Conservation (phyloP, 495 filamentous ascomycete species). For the Penicillium riverlandense region DNA sequence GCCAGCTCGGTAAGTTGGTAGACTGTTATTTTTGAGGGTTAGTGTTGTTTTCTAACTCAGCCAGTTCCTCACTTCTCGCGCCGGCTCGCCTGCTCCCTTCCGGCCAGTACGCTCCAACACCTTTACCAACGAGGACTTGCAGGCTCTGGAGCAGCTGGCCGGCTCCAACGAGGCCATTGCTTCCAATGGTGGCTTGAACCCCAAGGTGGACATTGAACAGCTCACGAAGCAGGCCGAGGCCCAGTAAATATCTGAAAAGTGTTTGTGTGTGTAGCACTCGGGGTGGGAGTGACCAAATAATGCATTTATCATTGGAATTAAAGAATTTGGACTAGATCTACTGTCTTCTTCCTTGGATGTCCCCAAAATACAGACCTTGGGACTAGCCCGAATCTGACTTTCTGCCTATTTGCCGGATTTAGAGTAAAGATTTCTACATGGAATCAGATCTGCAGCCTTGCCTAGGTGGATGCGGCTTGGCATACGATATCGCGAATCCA, state of each 20-base stretch:
- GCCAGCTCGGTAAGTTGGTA: conserved; percentile 71
- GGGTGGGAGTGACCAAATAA: conserved; percentile 9
- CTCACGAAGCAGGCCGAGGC: conserved; percentile 28
- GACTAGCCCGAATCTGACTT: no score
- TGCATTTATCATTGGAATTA: conserved; percentile 12
- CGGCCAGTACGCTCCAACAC: conserved; percentile 40
- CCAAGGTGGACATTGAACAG: conserved; percentile 30
- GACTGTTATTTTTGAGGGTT: not conserved
- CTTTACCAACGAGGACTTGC: conserved; percentile 36
- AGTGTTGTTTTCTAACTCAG: no score
- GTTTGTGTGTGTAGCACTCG: not conserved
- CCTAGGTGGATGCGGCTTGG: no score
- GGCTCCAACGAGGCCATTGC: conserved; percentile 11
- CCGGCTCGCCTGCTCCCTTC: conserved; percentile 42
- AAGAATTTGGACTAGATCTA: no score
- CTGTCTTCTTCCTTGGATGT: no score
- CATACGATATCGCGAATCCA: no score
- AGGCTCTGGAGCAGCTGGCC: conserved; percentile 35
- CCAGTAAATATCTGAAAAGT: conserved; percentile 19
- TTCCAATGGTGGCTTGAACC: conserved; percentile 12
- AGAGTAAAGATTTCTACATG: no score
- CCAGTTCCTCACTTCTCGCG: conserved; percentile 40
- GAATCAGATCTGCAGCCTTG: no score
- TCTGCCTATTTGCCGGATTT: no score
- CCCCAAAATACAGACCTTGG: no score